Conservation (phyloP, 345 rosid genomes). For the Acer negundo region DNA sequence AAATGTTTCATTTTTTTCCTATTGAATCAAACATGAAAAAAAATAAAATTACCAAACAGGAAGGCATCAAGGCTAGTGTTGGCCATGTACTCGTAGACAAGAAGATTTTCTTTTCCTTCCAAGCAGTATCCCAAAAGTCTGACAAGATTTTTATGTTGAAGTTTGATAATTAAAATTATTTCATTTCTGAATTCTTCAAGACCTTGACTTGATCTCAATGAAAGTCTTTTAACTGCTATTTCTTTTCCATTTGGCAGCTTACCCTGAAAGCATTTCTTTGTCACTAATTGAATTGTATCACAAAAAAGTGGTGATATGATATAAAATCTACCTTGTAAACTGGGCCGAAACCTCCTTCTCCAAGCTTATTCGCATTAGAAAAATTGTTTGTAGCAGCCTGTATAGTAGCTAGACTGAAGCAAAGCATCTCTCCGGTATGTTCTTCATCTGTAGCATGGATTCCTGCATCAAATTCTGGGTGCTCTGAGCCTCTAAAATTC, state of each 20-base stretch:
- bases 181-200: constrained; percentile 56
- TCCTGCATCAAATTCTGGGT: neutral
- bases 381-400: constrained; percentile 44
- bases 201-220: constrained; percentile 52
- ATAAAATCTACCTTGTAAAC: constrained; percentile 42
- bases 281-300: no score
- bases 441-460: constrained; percentile 21
- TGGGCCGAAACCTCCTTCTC: constrained; percentile 61
- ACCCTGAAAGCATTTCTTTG: constrained; percentile 34
- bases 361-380: constrained; percentile 46
- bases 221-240: constrained; percentile 58
- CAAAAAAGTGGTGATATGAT: neutral
- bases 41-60: constrained; percentile 34
- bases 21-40: no score
- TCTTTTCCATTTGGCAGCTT: constrained; percentile 39
- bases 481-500: constrained; percentile 10
- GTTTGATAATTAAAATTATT: constrained; percentile 47
- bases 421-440: constrained; percentile 27
- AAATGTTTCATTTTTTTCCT: no score
- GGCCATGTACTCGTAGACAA: constrained; percentile 51
- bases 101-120: constrained; percentile 47
- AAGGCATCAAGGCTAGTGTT: constrained; percentile 53
- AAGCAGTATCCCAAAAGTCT: constrained; percentile 53
- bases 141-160: constrained; percentile 60
- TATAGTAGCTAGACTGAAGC: constrained; percentile 27